phyloP scores from a whole-genome alignment of 2,329 filamentous ascomycete genomes.

The Magnaporthiopsis incrustans region DNA sequence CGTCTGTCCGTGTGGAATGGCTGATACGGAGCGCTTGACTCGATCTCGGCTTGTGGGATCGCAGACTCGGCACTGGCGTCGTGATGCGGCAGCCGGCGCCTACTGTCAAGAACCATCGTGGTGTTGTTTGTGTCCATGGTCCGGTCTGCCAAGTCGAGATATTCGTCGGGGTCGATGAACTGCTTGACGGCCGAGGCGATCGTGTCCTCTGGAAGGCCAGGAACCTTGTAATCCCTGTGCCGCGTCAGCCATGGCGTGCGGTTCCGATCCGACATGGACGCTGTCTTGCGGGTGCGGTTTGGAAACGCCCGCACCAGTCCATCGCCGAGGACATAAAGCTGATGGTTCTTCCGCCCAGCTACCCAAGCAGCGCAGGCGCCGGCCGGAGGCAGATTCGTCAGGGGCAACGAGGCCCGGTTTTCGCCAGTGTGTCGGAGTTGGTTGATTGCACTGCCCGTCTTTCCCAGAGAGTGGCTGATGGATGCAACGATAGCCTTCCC shows the following conservation, averaged over 20 bases:
- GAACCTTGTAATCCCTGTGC: conserved; percentile 60
- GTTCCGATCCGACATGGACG: conserved; percentile 44
- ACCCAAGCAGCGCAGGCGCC: conserved; percentile 59
- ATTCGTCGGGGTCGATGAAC: conserved; percentile 49
- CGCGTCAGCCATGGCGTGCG: conserved; percentile 47
- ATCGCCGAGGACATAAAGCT: conserved; percentile 56
- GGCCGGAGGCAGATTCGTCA: conserved; percentile 42
- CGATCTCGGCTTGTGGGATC: conserved; percentile 76
- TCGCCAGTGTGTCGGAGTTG: conserved; percentile 68
- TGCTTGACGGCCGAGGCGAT: conserved; percentile 49
- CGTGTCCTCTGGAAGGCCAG: conserved; percentile 50
- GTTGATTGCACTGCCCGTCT: conserved; percentile 61
- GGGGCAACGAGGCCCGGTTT: conserved; percentile 63
- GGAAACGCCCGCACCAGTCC: conserved; percentile 61
- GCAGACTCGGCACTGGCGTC: conserved; percentile 49
- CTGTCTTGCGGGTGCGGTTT: conserved; percentile 46
- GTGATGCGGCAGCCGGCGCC: conserved; percentile 25
- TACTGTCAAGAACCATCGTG: conserved; percentile 38
- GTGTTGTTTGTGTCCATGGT: conserved; percentile 49
- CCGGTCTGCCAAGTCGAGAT: conserved; percentile 43
- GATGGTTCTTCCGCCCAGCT: conserved; percentile 51
- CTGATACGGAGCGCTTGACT: conserved; percentile 91
- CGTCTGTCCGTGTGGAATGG: conserved; percentile 90
- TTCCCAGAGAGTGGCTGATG: conserved; percentile 66
- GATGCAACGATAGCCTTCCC: conserved; percentile 65